Conservation (phyloP, 2,329 filamentous ascomycete genomes). For the Botryosphaeria dothidea region DNA sequence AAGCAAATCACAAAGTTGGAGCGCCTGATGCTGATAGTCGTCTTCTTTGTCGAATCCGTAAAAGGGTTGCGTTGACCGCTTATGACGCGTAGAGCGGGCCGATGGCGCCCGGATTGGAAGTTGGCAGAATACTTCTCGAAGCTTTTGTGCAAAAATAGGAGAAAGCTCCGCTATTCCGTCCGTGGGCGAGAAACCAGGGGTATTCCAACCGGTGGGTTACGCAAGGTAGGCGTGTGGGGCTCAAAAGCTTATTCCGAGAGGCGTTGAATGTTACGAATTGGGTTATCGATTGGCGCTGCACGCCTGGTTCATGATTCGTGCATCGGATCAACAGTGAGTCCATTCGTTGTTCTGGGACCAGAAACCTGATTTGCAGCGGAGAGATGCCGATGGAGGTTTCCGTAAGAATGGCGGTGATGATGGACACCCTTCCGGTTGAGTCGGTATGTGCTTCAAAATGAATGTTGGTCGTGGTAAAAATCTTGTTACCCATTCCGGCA, state of each 20-base stretch:
- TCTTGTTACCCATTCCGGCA: neutral
- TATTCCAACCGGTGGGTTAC: neutral
- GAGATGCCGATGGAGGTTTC: neutral
- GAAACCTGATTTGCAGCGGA: neutral
- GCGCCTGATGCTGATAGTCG: neutral
- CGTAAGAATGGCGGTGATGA: neutral
- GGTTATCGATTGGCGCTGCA: constrained; percentile 5
- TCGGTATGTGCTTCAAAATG: neutral
- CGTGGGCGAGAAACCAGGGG: neutral
- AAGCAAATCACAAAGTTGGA: neutral
- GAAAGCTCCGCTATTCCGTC: neutral
- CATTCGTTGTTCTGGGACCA: neutral
- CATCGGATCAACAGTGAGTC: neutral
- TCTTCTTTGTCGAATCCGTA: neutral
- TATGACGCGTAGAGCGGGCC: neutral
- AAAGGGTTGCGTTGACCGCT: neutral
- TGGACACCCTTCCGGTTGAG: neutral
- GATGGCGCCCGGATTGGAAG: neutral
- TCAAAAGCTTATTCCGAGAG: neutral
- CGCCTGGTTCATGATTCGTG: neutral
- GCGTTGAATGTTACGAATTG: neutral
- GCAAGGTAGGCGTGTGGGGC: neutral
- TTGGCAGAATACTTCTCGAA: neutral
- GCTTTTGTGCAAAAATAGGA: neutral
- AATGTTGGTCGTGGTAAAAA: neutral